These are phyloP conservation scores for Aspergillus asperescens DNA, from an alignment of 495 filamentous ascomycete species.

Conservation along the genomic window DNA sequence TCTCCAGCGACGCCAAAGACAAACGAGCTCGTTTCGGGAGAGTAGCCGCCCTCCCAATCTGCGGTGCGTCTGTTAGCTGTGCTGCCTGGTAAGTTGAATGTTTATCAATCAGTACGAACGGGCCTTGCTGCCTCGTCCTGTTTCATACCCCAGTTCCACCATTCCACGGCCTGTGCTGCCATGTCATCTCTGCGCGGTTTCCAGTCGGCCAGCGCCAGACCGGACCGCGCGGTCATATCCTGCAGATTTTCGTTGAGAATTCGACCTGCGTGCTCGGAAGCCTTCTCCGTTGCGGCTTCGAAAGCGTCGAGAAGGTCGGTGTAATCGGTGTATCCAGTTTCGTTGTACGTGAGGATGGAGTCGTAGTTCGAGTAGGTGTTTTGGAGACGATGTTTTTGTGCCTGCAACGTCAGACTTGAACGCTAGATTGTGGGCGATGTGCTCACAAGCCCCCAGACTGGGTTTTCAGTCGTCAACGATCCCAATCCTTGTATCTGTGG, in stretches of 20 bases:
- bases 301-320: conserved; percentile 46
- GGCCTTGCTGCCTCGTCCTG: neutral
- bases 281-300: conserved; percentile 43
- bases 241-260: conserved; percentile 57
- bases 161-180: conserved; percentile 57
- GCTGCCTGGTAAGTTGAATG: neutral
- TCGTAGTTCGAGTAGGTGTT: conserved; percentile 60
- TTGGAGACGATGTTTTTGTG: conserved; percentile 57
- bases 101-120: neutral
- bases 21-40: conserved; percentile 45
- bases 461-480: conserved; percentile 47
- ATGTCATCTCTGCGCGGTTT: conserved; percentile 53
- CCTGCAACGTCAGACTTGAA: no score
- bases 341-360: conserved; percentile 56
- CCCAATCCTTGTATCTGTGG: conserved; percentile 59
- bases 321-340: conserved; percentile 49
- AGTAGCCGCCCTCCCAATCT: conserved; percentile 54
- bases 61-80: neutral
- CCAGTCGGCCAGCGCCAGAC: conserved; percentile 58
- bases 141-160: conserved; percentile 51
- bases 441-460: conserved; percentile 59
- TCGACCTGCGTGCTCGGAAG: conserved; percentile 53
- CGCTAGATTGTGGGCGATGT: neutral
- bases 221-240: conserved; percentile 57
- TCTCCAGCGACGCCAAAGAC: conserved; percentile 40